Conservation (phyloP, 768 basidiomycete genomes). For the Lepiota subincarnata region DNA sequence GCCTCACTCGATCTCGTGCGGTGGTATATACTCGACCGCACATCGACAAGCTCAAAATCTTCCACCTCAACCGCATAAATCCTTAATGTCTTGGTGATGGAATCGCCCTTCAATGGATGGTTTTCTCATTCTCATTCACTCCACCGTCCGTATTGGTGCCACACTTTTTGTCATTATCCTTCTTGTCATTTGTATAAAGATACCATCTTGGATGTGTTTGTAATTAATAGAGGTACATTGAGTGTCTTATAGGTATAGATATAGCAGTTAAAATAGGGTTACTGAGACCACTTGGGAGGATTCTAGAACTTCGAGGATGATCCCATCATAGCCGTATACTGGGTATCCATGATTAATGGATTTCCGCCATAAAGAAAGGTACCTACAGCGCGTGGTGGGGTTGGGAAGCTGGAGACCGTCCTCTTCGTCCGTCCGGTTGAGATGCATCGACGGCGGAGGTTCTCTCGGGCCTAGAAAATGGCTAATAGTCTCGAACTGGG, state of each 20-base stretch:
- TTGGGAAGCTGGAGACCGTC: conserved; percentile 65
- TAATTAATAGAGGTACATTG: neutral
- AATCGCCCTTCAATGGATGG: neutral
- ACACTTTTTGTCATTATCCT: neutral
- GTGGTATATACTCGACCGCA: conserved; percentile 70
- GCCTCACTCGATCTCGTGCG: conserved; percentile 87
- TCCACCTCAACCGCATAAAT: conserved; percentile 5
- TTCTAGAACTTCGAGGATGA: conserved; percentile 76
- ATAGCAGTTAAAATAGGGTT: conserved; percentile 48
- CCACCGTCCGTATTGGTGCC: neutral
- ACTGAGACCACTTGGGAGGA: conserved; percentile 74
- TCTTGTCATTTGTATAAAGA: no score
- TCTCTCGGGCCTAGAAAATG: conserved; percentile 76
- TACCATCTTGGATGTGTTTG: neutral
- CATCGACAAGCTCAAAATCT: conserved; percentile 21
- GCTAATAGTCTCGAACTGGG: conserved; percentile 71
- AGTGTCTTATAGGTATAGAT: neutral
- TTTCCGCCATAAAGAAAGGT: neutral
- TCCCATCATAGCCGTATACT: conserved; percentile 80
- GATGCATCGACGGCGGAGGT: conserved; percentile 72
- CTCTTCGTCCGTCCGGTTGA: conserved; percentile 76
- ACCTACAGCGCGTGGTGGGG: conserved; percentile 62
- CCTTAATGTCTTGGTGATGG: neutral
- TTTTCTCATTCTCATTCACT: no score
- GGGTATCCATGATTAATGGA: neutral